Base-by-base conservation (phyloP, 1,284 basidiomycete species). In the Heimioporus punctisporus region DNA sequence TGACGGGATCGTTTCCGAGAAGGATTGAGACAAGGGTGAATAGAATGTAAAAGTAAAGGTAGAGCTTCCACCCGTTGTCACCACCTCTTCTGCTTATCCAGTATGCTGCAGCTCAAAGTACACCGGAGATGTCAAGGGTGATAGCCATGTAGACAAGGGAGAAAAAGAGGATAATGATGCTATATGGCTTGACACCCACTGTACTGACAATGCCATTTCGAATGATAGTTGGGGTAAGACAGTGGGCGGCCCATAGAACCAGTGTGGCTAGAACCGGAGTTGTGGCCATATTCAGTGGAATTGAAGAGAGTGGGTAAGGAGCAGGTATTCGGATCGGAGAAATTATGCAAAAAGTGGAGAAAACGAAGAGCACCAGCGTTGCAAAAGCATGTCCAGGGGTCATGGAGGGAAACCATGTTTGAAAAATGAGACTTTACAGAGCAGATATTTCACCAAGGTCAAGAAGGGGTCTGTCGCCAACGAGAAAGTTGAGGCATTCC, bases 141-240 rank as follows among this genome's bases (percentile, higher is more conserved):
- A 98, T 90, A 5, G 96, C 88, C 75, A 98, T 91, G 74, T 98
- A 99, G 0, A 95, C 95, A 51, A 98, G 79, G 3, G 91, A 92
- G 60, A 95, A 86, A 74, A 98, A 98, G 6, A 98, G 78, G 27
- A 93, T 92, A 71, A 98, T 84, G 57, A 98, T 95, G 70, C 97
- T 94, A 65, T 96, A 93, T 0, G 97, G 96, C 60, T 92, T 84
- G 40, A 98, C 83, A 4, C 90, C 90, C 47, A 88, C 88, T 1
- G 81, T 61, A 23, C 90, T 90, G 25, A 90, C 76, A 51, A 90
- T 86, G 1, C 95, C 95, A 52, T 82, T 74, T 8, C 85, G 79
- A 26, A 97, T 70, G 78, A 88, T 64, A 0, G 64, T 58, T 0
- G 86, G 79, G 53, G 87, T 81, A 23, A 97, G 84, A 54, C 88